These are phyloP conservation scores for Boletus subcaerulescens DNA, from an alignment of 768 basidiomycete species.

Conservation along the genomic window DNA sequence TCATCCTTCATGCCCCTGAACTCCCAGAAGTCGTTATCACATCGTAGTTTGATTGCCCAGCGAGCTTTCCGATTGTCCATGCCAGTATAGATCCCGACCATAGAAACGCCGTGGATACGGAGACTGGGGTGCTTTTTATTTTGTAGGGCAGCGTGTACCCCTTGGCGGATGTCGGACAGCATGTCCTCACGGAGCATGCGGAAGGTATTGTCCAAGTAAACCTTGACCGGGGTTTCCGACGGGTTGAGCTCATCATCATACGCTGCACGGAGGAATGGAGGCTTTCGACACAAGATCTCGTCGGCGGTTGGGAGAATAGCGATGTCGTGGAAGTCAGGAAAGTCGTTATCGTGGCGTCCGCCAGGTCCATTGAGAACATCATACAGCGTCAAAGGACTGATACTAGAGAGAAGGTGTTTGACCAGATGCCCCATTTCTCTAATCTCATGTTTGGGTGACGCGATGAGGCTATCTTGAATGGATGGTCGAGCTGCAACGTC, in stretches of 20 bases:
- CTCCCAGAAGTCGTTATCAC: constrained; percentile 34
- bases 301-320: constrained; percentile 60
- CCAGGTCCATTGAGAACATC: constrained; percentile 40
- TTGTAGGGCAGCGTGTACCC: constrained; percentile 40
- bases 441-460: constrained; percentile 25
- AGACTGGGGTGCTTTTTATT: constrained; percentile 38
- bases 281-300: constrained; percentile 46
- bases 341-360: constrained; percentile 70
- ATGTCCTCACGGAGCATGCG: constrained; percentile 64
- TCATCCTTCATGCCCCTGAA: constrained; percentile 25
- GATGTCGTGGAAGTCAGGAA: constrained; percentile 52
- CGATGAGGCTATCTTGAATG: constrained; percentile 23
- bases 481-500: constrained; percentile 30
- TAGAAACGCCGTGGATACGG: constrained; percentile 28
- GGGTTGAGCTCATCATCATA: constrained; percentile 12
- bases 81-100: constrained; percentile 37
- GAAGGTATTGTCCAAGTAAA: constrained; percentile 62
- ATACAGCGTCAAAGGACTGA: constrained; percentile 11
- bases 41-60: constrained; percentile 43
- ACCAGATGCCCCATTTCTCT: constrained; percentile 39
- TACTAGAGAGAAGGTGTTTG: constrained; percentile 35
- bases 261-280: constrained; percentile 48
- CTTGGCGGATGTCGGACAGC: constrained; percentile 55
- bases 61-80: constrained; percentile 22
- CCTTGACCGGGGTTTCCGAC: constrained; percentile 33